These are phyloP conservation scores for Paspalum vaginatum DNA, from an alignment of 176 grass and related monocot genomes.

Conservation along the genomic window DNA sequence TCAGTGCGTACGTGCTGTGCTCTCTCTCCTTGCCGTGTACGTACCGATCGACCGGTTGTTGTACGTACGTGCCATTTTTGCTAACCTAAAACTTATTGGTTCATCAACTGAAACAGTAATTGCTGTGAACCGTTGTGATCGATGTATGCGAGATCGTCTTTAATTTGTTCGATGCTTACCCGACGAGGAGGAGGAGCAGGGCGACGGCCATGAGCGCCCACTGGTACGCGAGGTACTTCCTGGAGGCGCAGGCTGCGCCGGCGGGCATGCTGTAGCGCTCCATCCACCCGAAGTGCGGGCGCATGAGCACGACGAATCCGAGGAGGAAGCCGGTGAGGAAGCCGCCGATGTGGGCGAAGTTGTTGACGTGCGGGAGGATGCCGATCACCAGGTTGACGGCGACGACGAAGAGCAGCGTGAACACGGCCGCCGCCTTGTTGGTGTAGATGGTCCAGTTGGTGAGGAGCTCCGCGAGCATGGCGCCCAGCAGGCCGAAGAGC, in stretches of 20 bases:
- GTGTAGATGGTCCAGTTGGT: slow-evolving; percentile 97
- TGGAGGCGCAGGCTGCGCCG: slow-evolving; percentile 52
- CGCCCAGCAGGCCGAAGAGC: slow-evolving; percentile 90
- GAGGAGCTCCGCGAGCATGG: slow-evolving; percentile 90
- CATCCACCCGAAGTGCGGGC: slow-evolving; percentile 74
- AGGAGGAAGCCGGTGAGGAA: slow-evolving; percentile 85
- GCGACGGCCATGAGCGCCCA: slow-evolving; percentile 59
- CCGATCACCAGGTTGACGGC: slow-evolving; percentile 85
- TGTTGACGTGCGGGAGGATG: slow-evolving; percentile 90
- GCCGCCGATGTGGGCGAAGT: slow-evolving; percentile 84
- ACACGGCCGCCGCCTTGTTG: slow-evolving; percentile 81
- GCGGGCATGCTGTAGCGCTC: slow-evolving; percentile 57
- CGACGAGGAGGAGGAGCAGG: slow-evolving; percentile 41
- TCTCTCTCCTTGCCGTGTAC: too few relatives aligned
- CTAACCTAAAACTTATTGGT: too few relatives aligned
- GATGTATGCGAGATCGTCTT: too few relatives aligned
- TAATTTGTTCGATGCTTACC: too few relatives aligned
- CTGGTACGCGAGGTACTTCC: slow-evolving; percentile 69
- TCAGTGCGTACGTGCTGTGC: too few relatives aligned
- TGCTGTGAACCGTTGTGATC: too few relatives aligned
- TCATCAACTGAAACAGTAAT: too few relatives aligned
- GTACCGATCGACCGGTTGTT: too few relatives aligned
- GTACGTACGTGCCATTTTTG: too few relatives aligned
- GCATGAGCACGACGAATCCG: slow-evolving; percentile 76
- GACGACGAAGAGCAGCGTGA: slow-evolving; percentile 70